A percentile compares a stretch with the other conserved stretches of the same genome.
Evolutionary conservation across 805 yeast genomes (phyloP).

Genomic region (Ascoidea rubescens): DNA sequence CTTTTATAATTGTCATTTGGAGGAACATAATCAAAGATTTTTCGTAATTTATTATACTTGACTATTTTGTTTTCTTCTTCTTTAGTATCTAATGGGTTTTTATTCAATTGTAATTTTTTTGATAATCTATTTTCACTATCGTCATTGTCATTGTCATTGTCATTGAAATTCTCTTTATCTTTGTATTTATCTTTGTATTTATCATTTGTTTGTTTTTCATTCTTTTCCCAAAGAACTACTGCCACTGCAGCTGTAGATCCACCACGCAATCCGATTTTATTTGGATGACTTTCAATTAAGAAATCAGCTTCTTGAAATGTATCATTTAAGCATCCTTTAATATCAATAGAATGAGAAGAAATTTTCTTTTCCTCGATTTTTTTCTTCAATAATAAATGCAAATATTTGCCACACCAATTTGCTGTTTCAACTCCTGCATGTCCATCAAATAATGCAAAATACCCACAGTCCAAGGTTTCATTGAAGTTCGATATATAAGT

Average conservation of each 20-base stretch:
- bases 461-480: constrained; percentile 86
- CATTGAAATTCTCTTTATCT: neutral
- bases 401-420: constrained; percentile 82
- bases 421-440: constrained; percentile 94
- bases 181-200: neutral
- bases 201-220: neutral
- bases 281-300: constrained; percentile 33
- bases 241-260: constrained; percentile 97
- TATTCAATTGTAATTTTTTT: constrained; percentile 21
- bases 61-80: neutral
- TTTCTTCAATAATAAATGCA: constrained; percentile 57
- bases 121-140: neutral
- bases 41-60: constrained; percentile 13
- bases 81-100: no score
- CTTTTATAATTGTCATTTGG: constrained; percentile 42
- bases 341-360: constrained; percentile 20
- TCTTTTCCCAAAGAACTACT: constrained; percentile 65
- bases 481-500: constrained; percentile 86
- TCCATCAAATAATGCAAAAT: constrained; percentile 92
- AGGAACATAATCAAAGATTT: constrained; percentile 30
- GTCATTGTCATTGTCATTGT: constrained; percentile 1
- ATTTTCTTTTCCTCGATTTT: constrained; percentile 22
- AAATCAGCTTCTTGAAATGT: constrained; percentile 69
- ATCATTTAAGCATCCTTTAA: constrained; percentile 50
- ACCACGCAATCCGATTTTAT: constrained; percentile 47